phyloP scores from a whole-genome alignment of 805 yeast genomes.

The Wickerhamia fluorescens region DNA sequence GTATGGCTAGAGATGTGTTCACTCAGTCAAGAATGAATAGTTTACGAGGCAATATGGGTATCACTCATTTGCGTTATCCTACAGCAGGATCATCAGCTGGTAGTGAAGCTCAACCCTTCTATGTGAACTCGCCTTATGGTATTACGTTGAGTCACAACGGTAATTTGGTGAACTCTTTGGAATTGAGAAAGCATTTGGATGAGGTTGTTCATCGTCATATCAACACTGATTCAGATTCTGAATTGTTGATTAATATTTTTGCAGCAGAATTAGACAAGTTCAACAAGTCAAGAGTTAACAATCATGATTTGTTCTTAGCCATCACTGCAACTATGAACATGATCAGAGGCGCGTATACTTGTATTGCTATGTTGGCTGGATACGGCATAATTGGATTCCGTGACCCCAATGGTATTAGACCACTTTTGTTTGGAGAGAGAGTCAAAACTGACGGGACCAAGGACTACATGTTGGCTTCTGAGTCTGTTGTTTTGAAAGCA shows the following conservation, averaged over 20 bases:
- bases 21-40: constrained; percentile 72
- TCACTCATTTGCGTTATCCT: constrained; percentile 92
- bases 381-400: constrained; percentile 93
- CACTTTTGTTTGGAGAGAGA: constrained; percentile 82
- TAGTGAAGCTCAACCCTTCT: constrained; percentile 97
- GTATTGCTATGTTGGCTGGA: constrained; percentile 92
- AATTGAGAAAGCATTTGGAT: constrained; percentile 74
- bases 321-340: constrained; percentile 70
- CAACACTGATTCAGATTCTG: constrained; percentile 95
- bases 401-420: constrained; percentile 96
- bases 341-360: constrained; percentile 96
- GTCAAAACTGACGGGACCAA: constrained; percentile 53
- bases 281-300: constrained; percentile 89
- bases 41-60: constrained; percentile 89
- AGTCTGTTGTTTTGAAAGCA: constrained; percentile 89
- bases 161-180: constrained; percentile 81
- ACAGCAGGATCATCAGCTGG: constrained; percentile 96
- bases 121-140: constrained; percentile 96
- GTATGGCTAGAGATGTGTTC: constrained; percentile 97
- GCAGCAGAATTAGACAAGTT: constrained; percentile 88
- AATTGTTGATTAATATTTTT: constrained; percentile 79
- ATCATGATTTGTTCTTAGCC: constrained; percentile 82
- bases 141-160: constrained; percentile 89
- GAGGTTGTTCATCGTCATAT: constrained; percentile 94
- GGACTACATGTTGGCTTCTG: constrained; percentile 94